Percentiles rank a stretch among this genome's conserved stretches.
Conservation (phyloP, 148 eudicot genomes). For the Tetragonia tetragonoides region DNA sequence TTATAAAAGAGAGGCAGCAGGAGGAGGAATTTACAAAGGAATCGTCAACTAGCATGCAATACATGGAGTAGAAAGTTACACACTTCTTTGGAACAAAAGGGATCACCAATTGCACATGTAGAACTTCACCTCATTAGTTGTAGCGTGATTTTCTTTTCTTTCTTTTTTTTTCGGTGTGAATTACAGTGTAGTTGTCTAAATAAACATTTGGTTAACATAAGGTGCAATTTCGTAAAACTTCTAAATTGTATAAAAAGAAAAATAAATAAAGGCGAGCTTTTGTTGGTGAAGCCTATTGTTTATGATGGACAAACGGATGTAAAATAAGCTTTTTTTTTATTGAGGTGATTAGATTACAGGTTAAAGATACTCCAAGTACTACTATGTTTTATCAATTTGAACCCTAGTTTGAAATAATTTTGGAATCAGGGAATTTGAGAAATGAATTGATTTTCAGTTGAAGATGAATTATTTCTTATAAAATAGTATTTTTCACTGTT, state of each 20-base stretch:
- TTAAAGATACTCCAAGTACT: background rate
- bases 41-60: no score
- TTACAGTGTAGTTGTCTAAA: no score
- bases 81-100: no score
- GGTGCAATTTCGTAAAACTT: background rate
- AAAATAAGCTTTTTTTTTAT: background rate
- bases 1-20: no score
- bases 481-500: background rate
- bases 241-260: background rate
- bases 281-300: background rate
- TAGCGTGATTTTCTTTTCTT: no score
- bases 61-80: no score
- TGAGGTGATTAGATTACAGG: background rate
- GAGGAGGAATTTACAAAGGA: no score
- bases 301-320: background rate
- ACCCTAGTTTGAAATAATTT: background rate
- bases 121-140: no score
- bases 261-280: background rate
- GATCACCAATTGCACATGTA: no score
- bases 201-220: background rate
- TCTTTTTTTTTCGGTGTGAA: no score
- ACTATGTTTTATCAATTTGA: no score
- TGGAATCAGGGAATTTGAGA: background rate
- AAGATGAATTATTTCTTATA: background rate
- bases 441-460: background rate